Conservation (phyloP, 495 filamentous ascomycete genomes). For the Penicillium soppii region DNA sequence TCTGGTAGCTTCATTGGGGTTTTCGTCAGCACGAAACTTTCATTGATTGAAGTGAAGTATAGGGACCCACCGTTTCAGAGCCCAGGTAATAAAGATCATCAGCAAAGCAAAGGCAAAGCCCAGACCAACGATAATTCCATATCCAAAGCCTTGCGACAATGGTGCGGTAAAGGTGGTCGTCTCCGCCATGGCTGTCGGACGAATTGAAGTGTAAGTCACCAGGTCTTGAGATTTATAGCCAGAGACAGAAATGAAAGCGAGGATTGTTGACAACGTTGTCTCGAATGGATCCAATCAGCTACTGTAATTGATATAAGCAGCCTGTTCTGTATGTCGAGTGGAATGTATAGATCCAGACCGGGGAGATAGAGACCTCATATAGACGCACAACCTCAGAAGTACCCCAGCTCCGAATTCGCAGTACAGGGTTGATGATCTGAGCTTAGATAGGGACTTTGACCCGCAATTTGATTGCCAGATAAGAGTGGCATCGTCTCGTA, state of each 20-base stretch:
- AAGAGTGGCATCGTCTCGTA: slow-evolving; percentile 5
- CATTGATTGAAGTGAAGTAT: neutral
- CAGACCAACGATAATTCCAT: slow-evolving; percentile 79
- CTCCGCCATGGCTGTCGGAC: slow-evolving; percentile 10
- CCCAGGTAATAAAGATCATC: slow-evolving; percentile 81
- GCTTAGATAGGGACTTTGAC: slow-evolving; percentile 6
- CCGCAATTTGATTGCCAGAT: neutral
- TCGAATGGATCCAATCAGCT: neutral
- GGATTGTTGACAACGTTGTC: neutral
- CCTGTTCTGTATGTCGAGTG: too few relatives aligned
- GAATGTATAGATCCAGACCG: too few relatives aligned
- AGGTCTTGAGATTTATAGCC: neutral
- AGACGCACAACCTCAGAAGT: neutral
- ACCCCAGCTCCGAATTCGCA: slow-evolving; percentile 32
- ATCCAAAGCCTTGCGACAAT: slow-evolving; percentile 70
- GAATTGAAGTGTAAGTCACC: neutral
- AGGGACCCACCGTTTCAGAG: slow-evolving; percentile 58
- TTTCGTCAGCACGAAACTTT: neutral
- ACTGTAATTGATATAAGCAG: neutral
- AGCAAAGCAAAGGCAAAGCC: slow-evolving; percentile 74
- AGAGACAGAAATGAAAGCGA: neutral
- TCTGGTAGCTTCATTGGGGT: slow-evolving; percentile 62
- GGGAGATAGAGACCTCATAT: neutral
- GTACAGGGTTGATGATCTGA: slow-evolving; percentile 1
- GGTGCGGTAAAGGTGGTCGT: slow-evolving; percentile 47